Base-by-base conservation (phyloP, 1,284 basidiomycete species). In the Pulveroboletus sp. region DNA sequence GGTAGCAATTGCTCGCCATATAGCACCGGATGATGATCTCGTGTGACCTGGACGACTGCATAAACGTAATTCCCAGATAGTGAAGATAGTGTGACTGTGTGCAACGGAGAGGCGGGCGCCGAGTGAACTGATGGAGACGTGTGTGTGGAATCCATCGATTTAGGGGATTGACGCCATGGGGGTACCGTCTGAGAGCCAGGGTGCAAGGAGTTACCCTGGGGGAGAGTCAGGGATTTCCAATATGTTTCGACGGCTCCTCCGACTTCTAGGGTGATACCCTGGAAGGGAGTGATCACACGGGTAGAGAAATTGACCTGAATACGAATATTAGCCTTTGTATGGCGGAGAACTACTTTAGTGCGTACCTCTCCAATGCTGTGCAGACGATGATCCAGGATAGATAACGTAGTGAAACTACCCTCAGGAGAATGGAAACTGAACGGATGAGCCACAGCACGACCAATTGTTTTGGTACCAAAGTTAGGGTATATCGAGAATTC, bases 391-490 rank as follows among this genome's bases (percentile, higher is more conserved):
- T 99, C 97, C 62, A 99, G 75, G 52, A 99, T 87, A 2, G 96
- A 95, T 9, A 93, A 76, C 29, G 60, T 61, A 5, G 57, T 64
- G 42, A 63, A 76, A 59, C 76, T 79, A 52, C 83, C 82, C 47
- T 79, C 77, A 19, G 85, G 77, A 52, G 82, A 75, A 44, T 75
- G 70, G 66, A 96, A 91, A 49, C 90, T 79, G 3, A 84, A 84
- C 4, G 95, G 88, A 35, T 95, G 78, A 26, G 93, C 91, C 45
- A 95, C 86, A 17, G 94, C 95, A 61, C 95, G 87, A 32, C 96
- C 97, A 60, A 99, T 93, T 37, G 95, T 93, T 74, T 95, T 96
- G 35, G 93, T 95, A n/a, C 97, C 97, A 72, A 99, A 99, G 59
- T 93, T 98, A 10, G 97, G 97, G 76, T 96, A 98, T 29, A 99